Conservation (phyloP, 2,329 filamentous ascomycete genomes). For the Arthroderma sp. region DNA sequence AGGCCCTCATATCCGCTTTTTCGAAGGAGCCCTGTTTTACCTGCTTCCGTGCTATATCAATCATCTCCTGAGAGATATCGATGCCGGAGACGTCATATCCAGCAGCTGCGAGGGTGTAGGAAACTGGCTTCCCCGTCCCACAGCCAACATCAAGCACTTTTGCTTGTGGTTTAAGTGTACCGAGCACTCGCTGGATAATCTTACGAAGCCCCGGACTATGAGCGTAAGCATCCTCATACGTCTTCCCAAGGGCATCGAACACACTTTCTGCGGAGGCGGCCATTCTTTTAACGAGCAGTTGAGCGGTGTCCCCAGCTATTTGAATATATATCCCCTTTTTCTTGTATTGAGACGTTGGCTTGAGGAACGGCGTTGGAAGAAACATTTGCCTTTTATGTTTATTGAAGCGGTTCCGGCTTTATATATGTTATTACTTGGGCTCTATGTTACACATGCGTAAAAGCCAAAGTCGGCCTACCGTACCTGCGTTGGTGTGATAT, state of each 20-base stretch:
- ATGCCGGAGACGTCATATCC: constrained; percentile 15
- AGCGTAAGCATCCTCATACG: constrained; percentile 13
- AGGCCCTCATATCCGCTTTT: constrained; percentile 14
- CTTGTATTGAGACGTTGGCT: too few species aligned
- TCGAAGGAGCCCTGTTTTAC: constrained; percentile 11
- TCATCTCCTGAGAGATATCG: constrained; percentile 13
- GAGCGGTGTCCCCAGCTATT: not conserved
- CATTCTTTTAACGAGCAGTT: not conserved
- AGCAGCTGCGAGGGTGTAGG: constrained; percentile 9
- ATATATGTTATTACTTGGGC: too few species aligned
- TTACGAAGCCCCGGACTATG: constrained; percentile 8
- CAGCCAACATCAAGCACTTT: constrained; percentile 16
- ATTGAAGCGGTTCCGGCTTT: too few species aligned
- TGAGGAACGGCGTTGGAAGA: too few species aligned
- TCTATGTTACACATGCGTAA: too few species aligned
- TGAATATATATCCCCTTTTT: too few species aligned
- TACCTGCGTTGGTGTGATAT: too few species aligned
- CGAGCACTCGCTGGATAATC: constrained; percentile 8
- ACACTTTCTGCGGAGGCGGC: not conserved
- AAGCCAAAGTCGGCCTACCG: too few species aligned
- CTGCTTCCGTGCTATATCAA: constrained; percentile 11
- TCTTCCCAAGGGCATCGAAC: not conserved
- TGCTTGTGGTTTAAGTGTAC: constrained; percentile 3
- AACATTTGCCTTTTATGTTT: too few species aligned
- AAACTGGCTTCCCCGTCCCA: constrained; percentile 15